Percentiles rank a stretch among this genome's conserved stretches.
phyloP scores from a whole-genome alignment of 2,329 filamentous ascomycete genomes.

The Xylaria sp. region DNA sequence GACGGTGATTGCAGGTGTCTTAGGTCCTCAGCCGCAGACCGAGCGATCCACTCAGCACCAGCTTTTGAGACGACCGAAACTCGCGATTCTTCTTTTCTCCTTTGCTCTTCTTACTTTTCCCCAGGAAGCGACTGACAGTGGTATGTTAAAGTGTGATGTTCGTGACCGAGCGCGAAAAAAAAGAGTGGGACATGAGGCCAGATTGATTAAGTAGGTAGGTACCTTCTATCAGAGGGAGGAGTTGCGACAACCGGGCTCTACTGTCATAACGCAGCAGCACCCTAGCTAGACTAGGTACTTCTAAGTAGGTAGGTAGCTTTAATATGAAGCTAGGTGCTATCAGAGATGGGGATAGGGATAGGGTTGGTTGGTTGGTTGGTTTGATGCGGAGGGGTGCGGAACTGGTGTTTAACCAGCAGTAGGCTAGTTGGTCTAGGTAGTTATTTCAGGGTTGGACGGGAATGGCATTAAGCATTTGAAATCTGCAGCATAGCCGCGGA shows the following conservation, averaged over 20 bases:
- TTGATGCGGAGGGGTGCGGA: constrained; percentile 5
- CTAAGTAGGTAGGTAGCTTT: background rate
- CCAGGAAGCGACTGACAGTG: constrained; percentile 9
- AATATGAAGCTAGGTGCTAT: background rate
- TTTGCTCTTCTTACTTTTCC: background rate
- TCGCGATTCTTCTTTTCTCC: background rate
- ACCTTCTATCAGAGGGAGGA: constrained; percentile 4
- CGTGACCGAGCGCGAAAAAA: constrained; percentile 12
- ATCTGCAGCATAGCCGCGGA: constrained; percentile 4
- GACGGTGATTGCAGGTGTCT: background rate
- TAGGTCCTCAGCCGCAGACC: constrained; percentile 15
- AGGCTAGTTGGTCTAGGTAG: no score
- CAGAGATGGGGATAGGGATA: background rate
- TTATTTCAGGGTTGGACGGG: constrained; percentile 2
- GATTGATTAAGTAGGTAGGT: constrained; percentile 14
- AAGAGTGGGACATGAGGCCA: constrained; percentile 27
- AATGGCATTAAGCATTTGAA: constrained; percentile 14
- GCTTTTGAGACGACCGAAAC: background rate
- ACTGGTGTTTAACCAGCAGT: constrained; percentile 3
- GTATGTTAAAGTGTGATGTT: constrained; percentile 7
- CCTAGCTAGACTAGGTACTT: background rate
- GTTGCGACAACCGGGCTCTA: constrained; percentile 25
- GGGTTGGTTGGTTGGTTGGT: constrained; percentile 5
- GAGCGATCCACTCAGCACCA: constrained; percentile 10
- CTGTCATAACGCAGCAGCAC: background rate